Evolutionary conservation across 805 yeast genomes (phyloP), one percentile per base, ranked within the genome.

Genomic region (Candida nemodendra): DNA sequence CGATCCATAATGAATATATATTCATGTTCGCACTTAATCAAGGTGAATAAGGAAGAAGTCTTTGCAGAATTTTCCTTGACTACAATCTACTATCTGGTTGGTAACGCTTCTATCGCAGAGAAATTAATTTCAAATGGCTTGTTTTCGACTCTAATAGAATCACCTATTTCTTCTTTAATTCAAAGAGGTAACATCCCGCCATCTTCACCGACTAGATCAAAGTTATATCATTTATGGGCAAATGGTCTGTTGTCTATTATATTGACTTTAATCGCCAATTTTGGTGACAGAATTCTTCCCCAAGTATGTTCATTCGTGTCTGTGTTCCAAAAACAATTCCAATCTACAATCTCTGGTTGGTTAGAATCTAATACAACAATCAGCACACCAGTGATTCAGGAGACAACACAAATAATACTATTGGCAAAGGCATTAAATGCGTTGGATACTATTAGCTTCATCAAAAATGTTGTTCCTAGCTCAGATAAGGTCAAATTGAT

Each of bases 221-320:
- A 49, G 30, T 61, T 84, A 41, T 91, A 89, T 57, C 71, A 75
- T 36, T 66, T 85, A n/a, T 90, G 97, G 97, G 74, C 79, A n/a
- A 79, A 81, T 51, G 95, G 96, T 1, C 62, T 90, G 13, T 65
- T 90, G 21, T 80, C 93, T 0, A 75, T 86, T 4, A 64, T 84
- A 15, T 62, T 86, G 34, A 65, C 76, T 1, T 60, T 86, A 12
- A 54, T 87, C 27, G 69, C 79, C 18, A 74, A 71, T 33, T 76
- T 88, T 41, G 91, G 91, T 1, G 71, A 72, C 1, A 69, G 76
- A 29, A 66, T 83, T 2, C 48, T 82, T 1, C 79, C 87, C 2
- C 93, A 87, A 40, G 63, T 79, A 6, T 73, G 83, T 42, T 64
- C 77, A 30, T 84, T 87, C 44, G 67, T 81, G 3, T 67, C 74